phyloP scores from a whole-genome alignment of 306 rosid species.

The Hippophae gyantsensis region DNA sequence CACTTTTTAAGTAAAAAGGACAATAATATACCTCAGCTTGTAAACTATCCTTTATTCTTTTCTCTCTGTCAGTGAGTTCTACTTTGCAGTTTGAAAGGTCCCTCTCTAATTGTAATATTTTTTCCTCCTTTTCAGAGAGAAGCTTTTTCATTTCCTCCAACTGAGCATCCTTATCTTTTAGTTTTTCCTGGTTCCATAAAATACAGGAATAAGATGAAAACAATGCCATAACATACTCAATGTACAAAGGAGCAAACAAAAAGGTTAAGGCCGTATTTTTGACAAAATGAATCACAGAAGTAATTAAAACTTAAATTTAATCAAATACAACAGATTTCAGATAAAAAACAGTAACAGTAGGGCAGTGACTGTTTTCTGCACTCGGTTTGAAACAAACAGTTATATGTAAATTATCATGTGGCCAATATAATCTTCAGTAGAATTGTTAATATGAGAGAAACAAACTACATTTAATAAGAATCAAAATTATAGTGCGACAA shows the following conservation, averaged over 20 bases:
- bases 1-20: background rate
- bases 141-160: slow-evolving; percentile 44
- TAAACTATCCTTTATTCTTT: slow-evolving; percentile 42
- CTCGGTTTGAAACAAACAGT: too few relatives aligned
- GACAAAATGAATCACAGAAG: too few relatives aligned
- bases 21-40: slow-evolving; percentile 52
- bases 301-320: too few relatives aligned
- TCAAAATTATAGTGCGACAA: too few relatives aligned
- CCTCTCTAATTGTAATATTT: slow-evolving; percentile 45
- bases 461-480: too few relatives aligned
- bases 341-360: too few relatives aligned
- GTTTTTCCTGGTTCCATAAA: slow-evolving; percentile 43
- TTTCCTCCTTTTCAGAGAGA: slow-evolving; percentile 48
- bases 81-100: slow-evolving; percentile 53
- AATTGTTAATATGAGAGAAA: too few relatives aligned
- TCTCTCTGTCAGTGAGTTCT: slow-evolving; percentile 61
- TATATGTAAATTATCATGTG: too few relatives aligned
- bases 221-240: background rate
- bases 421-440: too few relatives aligned
- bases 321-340: too few relatives aligned
- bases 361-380: too few relatives aligned
- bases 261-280: background rate
- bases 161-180: slow-evolving; percentile 53
- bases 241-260: background rate
- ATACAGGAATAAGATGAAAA: background rate